Conservation (phyloP, 768 basidiomycete species). For the Suillus americanus region DNA sequence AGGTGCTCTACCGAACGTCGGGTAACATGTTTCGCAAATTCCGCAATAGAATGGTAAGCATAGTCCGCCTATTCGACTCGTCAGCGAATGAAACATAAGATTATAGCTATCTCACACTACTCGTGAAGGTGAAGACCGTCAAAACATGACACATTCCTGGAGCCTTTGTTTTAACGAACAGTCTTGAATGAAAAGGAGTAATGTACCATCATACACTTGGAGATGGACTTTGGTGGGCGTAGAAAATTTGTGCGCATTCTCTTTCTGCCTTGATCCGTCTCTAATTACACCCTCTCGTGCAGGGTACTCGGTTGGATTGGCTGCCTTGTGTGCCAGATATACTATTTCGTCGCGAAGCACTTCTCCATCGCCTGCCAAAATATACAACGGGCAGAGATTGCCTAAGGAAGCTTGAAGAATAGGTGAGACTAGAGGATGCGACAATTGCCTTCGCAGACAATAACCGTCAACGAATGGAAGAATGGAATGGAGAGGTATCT, state of each 20-base stretch:
- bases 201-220: conserved; percentile 70
- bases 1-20: conserved; percentile 36
- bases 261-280: conserved; percentile 45
- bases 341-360: conserved; percentile 77
- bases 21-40: conserved; percentile 57
- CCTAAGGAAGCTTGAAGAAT: conserved; percentile 70
- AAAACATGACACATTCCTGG: conserved; percentile 73
- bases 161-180: not conserved
- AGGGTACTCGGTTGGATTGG: conserved; percentile 66
- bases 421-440: conserved; percentile 74
- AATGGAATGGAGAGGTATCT: conserved; percentile 20
- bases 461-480: not conserved
- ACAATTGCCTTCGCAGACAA: conserved; percentile 44
- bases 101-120: conserved; percentile 41
- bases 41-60: conserved; percentile 57
- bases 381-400: conserved; percentile 73
- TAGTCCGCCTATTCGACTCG: conserved; percentile 46
- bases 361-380: conserved; percentile 73
- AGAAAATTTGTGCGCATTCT: conserved; percentile 50
- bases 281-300: conserved; percentile 51
- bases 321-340: conserved; percentile 78
- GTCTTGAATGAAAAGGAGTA: not conserved
- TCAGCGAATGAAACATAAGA: conserved; percentile 1
- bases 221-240: conserved; percentile 67
- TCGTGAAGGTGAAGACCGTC: conserved; percentile 68